Base-by-base conservation (phyloP, 169 alveolate species). In the Plasmodium adleri region DNA sequence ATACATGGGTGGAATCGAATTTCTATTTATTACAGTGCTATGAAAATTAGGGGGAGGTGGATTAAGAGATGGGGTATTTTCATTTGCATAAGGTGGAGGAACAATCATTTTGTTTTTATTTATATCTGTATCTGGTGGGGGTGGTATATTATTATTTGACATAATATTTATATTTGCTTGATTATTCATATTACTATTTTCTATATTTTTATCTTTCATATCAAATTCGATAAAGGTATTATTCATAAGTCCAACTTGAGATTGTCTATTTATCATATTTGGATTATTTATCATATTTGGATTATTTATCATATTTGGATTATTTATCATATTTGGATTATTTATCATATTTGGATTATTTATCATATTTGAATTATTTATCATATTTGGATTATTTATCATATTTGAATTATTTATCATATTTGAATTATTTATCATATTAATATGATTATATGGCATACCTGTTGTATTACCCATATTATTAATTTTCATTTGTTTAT, bases 121-220 rank as follows among this genome's bases (percentile, higher is more conserved):
- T 12, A 68, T 12, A 13, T 83, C 91, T 72, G 10, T 45, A 10
- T 83, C 91, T 2, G 85, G 85, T 4, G 85, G 86, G 10, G 85
- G 85, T 0, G 91, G 91, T 12, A 70, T 83, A 13, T 20, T 73
- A 45, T 75, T 75, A 39, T 39, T 39, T 39, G 47, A 4, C 63
- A 66, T 28, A 20, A 64, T 13, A 13, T 58, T 70, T 6, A 26
- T 20, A 26, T 78, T 78, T 32, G 47, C 1, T 15, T 6, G 17
- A n/a, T 66, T 24, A 26, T 39, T 17, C 67, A 56, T 3, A 5
- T 28, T 59, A 39, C 47, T 39, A 70, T 66, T 67, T 78, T 78
- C 89, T 43, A 78, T 50, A 32, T 67, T 12, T 28, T 28, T 64
- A 4, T 78, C 89, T 17, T 78, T 78, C 26, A 45, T 13, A 32